Evolutionary conservation across 768 basidiomycete species (phyloP).

Genomic region (Mrakia gelida): DNA sequence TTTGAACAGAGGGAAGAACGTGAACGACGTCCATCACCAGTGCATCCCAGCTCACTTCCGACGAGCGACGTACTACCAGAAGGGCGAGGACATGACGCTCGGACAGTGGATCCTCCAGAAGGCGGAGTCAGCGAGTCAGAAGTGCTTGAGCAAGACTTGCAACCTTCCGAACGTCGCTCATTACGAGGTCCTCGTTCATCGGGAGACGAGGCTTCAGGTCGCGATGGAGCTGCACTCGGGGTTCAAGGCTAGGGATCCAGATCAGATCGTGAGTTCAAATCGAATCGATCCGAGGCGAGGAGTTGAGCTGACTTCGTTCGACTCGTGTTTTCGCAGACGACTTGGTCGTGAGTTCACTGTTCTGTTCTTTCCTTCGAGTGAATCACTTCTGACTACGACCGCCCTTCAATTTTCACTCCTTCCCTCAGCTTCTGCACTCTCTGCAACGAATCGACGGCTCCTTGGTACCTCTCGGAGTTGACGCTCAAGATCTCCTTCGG

Average conservation of each 20-base stretch:
- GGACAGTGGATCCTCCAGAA: slow-evolving; percentile 86
- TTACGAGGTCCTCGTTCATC: slow-evolving; percentile 86
- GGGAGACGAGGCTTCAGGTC: slow-evolving; percentile 72
- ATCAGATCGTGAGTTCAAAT: slow-evolving; percentile 27
- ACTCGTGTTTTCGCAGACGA: not conserved
- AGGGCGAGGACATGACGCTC: slow-evolving; percentile 74
- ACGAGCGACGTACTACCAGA: slow-evolving; percentile 59
- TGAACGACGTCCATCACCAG: slow-evolving; percentile 42
- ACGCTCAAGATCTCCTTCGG: slow-evolving; percentile 71
- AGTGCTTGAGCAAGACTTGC: slow-evolving; percentile 80
- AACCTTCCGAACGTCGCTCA: slow-evolving; percentile 52
- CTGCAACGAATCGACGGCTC: slow-evolving; percentile 54
- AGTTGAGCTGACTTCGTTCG: not conserved
- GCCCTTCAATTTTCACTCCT: no score
- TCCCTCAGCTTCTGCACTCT: slow-evolving; percentile 50
- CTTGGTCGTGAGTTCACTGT: not conserved
- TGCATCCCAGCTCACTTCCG: slow-evolving; percentile 37
- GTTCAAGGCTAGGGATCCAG: slow-evolving; percentile 11
- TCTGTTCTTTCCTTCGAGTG: no score
- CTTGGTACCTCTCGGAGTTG: slow-evolving; percentile 23
- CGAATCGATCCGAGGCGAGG: no score
- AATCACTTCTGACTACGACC: not conserved
- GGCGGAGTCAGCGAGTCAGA: slow-evolving; percentile 50
- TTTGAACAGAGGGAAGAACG: slow-evolving; percentile 7
- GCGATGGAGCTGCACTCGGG: slow-evolving; percentile 62